phyloP scores from a whole-genome alignment of 768 basidiomycete genomes.

The Dendrothele bispora region DNA sequence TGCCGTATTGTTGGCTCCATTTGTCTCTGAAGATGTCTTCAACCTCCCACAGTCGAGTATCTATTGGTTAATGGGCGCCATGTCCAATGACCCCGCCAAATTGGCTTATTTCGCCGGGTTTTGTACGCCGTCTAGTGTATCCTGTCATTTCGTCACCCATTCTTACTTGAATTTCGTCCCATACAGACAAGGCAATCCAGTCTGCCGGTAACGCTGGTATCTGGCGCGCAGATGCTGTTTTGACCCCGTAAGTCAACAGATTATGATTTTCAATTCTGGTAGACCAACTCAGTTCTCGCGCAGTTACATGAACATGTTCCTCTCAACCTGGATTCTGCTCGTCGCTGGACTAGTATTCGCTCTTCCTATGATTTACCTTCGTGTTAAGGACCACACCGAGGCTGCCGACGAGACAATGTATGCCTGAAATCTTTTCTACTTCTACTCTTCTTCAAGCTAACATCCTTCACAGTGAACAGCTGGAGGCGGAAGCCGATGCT shows the following conservation, averaged over 20 bases:
- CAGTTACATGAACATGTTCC: conserved; percentile 57
- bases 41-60: no score
- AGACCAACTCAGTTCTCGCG: not conserved
- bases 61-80: conserved; percentile 83
- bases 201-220: conserved; percentile 72
- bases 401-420: conserved; percentile 52
- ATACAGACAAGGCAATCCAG: conserved; percentile 67
- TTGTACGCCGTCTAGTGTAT: conserved; percentile 47
- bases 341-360: conserved; percentile 62
- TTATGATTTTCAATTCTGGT: conserved; percentile 16
- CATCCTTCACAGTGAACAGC: no score
- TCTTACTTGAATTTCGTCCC: conserved; percentile 2
- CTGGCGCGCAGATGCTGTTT: conserved; percentile 71
- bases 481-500: no score
- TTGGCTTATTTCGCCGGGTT: conserved; percentile 81
- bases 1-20: no score
- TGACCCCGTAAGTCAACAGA: conserved; percentile 53
- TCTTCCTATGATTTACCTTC: conserved; percentile 70
- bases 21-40: no score
- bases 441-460: no score
- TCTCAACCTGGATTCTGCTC: conserved; percentile 71
- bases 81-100: conserved; percentile 80
- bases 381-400: conserved; percentile 61
- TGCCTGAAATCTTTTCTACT: no score
- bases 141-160: not conserved